Evolutionary conservation across 148 eudicot species (phyloP), one percentile per base, ranked within the genome.

Genomic region (Rhododendron ferrugineum): DNA sequence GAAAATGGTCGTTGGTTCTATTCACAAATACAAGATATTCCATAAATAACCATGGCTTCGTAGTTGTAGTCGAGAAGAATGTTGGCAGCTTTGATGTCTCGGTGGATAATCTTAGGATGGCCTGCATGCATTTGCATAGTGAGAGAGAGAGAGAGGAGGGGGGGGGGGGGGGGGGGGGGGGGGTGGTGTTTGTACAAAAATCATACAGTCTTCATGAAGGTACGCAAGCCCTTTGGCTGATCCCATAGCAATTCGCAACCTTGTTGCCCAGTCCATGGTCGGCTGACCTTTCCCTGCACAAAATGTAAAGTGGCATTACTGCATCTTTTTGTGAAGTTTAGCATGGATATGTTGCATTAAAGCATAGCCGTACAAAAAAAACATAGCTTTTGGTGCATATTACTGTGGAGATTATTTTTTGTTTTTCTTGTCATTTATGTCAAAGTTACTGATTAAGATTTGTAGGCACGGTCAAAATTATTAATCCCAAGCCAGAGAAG

Each of bases 141-240:
- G 18, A 11, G 73, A 28, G 73, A 28, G 16, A 3, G 73, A 11
- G 36, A 28, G 73, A 28, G 32, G 66, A 42, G 18, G 23, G 6
- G 14, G n/a, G 34, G 9, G 11, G 34, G 11, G 5, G 11, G 34
- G 3, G 34, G 11, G 34, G 26, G 26, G 66, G 54, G 44, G 0
- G 42, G 42, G 7, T 0, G 5, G 7, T 40, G 40, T 37, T 37
- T 40, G 16, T 36, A 5, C 70, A 26, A 73, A 3, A 26, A 15
- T 66, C 30, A 42, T 68, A 95, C 98, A 95, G 26, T 95, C 98
- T 91, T 95, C 98, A 58, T 95, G 98, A 79, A 95, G 95, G 84
- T 95, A 95, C 81, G 90, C 93, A n/a, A 95, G 94, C 79, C 98
- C 98, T 89, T 93, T 95, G 37, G 98, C 98, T 13, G 97, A 93